Base-by-base conservation (phyloP, 208 protist genomes). In the Sergeia podlipaevii region DNA sequence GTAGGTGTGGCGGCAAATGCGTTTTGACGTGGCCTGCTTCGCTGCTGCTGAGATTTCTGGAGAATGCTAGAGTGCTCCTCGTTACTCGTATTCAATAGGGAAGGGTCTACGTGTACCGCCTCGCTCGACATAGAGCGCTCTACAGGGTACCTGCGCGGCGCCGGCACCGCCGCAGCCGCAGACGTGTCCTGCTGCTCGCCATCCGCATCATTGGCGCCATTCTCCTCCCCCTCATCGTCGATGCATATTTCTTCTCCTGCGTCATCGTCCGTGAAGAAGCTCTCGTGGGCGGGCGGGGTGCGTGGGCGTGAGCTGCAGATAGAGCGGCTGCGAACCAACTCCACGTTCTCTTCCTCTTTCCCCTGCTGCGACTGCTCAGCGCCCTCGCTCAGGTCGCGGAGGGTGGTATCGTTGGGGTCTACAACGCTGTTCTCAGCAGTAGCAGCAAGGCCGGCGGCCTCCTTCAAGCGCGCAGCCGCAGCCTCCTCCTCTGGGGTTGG, bases 291-390 rank as follows among this genome's bases (percentile, higher is more conserved):
- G 4, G 53, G 38, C 24, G 55, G 39, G 8, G 42, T 49, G 8
- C 32, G 37, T 1, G 30, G 47, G 15, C 60, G 60, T 11, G 60
- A 58, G 49, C 67, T 74, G n/a, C 52, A 46, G 29, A 74, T 74
- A 29, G 54, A 64, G 8, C 20, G 49, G 60, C 67, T 74, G 21
- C 41, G 37, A 36, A 69, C 62, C 49, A 45, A 29, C 24, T 38
- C 26, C 8, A 43, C 36, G 3, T 46, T 49, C 3, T 38, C 21
- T 44, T 60, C 61, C 23, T 67, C 52, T 18, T 29, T 43, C 18
- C 45, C 44, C 4, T 23, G 37, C 28, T 34, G 26, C 13, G 1
- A 13, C 46, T 49, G 28, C 47, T 41, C 57, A 26, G 41, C 46
- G 17, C 54, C 57, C 23, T 63, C 46, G 45, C 45, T 39, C 21